Evolutionary conservation across 1,284 basidiomycete genomes (phyloP).

Genomic region (Dichomitus squalens): DNA sequence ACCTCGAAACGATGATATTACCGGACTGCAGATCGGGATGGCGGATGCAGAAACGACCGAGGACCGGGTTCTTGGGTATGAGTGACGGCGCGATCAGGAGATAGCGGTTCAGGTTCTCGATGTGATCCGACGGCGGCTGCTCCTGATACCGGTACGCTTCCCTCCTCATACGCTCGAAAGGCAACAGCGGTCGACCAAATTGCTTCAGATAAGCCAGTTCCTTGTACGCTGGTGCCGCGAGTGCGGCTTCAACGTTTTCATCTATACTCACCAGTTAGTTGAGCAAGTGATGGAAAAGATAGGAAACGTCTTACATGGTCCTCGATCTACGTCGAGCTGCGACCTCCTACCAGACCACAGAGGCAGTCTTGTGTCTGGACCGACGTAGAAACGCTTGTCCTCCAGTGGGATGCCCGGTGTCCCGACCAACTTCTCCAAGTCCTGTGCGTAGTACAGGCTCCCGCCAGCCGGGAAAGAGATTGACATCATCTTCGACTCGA

Average conservation of each 20-base stretch:
- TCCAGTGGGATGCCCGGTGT: conserved; percentile 38
- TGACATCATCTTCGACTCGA: conserved; percentile 53
- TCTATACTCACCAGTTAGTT: no score
- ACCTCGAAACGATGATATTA: conserved; percentile 41
- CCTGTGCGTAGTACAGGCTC: conserved; percentile 50
- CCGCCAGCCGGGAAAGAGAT: conserved; percentile 53
- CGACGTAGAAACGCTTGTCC: conserved; percentile 48
- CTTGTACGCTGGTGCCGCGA: conserved; percentile 50
- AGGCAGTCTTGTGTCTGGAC: no score
- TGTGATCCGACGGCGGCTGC: no score
- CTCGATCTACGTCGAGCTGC: no score
- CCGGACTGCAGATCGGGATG: conserved; percentile 42
- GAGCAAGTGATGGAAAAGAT: no score
- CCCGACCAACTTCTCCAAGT: conserved; percentile 41
- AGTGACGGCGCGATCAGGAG: conserved; percentile 42
- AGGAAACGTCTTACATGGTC: no score
- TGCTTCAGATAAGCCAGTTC: conserved; percentile 51
- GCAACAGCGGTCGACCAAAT: conserved; percentile 53
- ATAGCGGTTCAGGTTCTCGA: conserved; percentile 39
- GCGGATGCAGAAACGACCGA: conserved; percentile 35
- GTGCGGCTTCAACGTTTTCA: no score
- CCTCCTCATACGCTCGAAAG: conserved; percentile 48
- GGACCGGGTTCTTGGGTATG: conserved; percentile 35
- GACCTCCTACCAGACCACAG: no score
- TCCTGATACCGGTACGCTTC: conserved; percentile 47